These are phyloP conservation scores for Venturiaceae sp. DNA, from an alignment of 2,329 filamentous ascomycete species.

Conservation along the genomic window DNA sequence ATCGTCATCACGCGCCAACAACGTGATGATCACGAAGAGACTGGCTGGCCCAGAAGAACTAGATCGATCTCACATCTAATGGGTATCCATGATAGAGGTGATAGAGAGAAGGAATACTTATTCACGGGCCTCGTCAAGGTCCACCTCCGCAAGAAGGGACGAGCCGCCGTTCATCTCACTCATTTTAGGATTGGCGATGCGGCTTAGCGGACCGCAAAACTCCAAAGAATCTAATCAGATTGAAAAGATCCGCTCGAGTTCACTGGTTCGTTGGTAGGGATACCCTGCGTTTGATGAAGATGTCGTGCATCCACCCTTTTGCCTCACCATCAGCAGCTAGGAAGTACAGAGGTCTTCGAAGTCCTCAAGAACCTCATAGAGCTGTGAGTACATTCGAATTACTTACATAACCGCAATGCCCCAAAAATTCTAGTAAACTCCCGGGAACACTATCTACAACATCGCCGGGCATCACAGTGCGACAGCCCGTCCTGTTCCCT, in stretches of 20 bases:
- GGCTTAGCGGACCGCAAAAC: not conserved
- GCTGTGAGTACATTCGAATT: too few species aligned
- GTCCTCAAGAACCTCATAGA: too few species aligned
- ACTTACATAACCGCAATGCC: too few species aligned
- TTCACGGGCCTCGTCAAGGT: not conserved
- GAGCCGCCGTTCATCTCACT: not conserved
- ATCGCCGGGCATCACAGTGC: too few species aligned
- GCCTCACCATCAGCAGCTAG: too few species aligned
- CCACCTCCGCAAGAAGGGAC: not conserved
- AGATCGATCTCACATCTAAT: not conserved
- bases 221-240: not conserved
- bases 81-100: not conserved
- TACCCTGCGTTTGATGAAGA: not conserved
- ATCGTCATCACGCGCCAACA: not conserved
- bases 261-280: not conserved
- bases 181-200: not conserved
- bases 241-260: not conserved
- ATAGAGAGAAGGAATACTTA: not conserved
- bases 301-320: too few species aligned
- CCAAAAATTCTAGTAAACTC: too few species aligned
- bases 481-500: too few species aligned
- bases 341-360: too few species aligned
- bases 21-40: not conserved
- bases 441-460: too few species aligned
- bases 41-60: not conserved